Conservation (phyloP, 306 rosid genomes). For the Cucumis cinereus region DNA sequence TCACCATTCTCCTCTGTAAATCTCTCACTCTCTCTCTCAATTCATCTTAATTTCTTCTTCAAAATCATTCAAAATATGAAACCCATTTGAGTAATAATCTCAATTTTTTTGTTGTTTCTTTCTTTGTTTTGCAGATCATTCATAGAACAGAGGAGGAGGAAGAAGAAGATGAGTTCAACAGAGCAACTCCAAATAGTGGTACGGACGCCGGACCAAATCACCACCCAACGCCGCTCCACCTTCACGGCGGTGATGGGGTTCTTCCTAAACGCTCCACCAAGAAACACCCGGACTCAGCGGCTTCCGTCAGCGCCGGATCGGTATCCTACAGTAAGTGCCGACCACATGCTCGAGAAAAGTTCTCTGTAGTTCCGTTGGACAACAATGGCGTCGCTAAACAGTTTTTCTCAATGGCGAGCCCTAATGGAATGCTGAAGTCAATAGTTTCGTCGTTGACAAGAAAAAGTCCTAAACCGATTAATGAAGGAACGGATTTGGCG, state of each 20-base stretch:
- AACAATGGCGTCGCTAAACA: slow-evolving; percentile 20
- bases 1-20: slow-evolving; percentile 32
- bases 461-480: slow-evolving; percentile 52
- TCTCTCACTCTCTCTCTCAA: background rate
- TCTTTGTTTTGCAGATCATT: slow-evolving; percentile 41
- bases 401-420: slow-evolving; percentile 49
- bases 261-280: slow-evolving; percentile 14
- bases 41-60: background rate
- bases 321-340: slow-evolving; percentile 82
- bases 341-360: slow-evolving; percentile 69
- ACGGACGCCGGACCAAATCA: slow-evolving; percentile 21
- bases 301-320: slow-evolving; percentile 12
- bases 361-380: slow-evolving; percentile 71
- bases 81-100: background rate
- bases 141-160: slow-evolving; percentile 31
- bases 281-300: slow-evolving; percentile 43
- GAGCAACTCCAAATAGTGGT: slow-evolving; percentile 19
- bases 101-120: background rate
- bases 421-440: slow-evolving; percentile 65
- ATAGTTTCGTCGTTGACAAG: slow-evolving; percentile 52
- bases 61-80: background rate
- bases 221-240: slow-evolving; percentile 41
- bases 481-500: background rate
- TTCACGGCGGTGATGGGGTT: slow-evolving; percentile 1
- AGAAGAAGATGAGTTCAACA: slow-evolving; percentile 36